phyloP scores from a whole-genome alignment of 305 asterid genomes.

The Fraxinus ornus region DNA sequence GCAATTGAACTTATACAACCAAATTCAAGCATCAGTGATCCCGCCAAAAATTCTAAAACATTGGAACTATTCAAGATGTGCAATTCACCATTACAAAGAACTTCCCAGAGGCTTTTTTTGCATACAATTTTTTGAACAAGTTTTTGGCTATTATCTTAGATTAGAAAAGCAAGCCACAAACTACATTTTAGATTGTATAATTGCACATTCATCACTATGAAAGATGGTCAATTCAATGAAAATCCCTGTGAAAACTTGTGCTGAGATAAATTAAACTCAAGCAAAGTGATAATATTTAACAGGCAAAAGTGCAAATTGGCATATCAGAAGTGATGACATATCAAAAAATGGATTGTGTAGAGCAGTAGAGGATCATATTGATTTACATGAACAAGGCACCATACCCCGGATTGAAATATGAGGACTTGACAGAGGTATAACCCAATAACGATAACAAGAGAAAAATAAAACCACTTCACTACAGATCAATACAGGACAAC shows the following conservation, averaged over 20 bases:
- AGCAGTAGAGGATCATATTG: slow-evolving; percentile 8
- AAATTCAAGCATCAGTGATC: slow-evolving; percentile 55
- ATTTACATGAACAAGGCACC: slow-evolving; percentile 9
- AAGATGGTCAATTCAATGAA: slow-evolving; percentile 15
- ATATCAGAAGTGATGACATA: slow-evolving; percentile 7
- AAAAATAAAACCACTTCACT: slow-evolving; percentile 8
- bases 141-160: slow-evolving; percentile 18
- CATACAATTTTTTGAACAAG: slow-evolving; percentile 18
- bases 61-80: slow-evolving; percentile 38
- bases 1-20: slow-evolving; percentile 62
- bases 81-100: slow-evolving; percentile 31
- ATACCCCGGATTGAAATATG: background rate
- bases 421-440: slow-evolving; percentile 4
- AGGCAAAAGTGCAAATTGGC: slow-evolving; percentile 13
- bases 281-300: slow-evolving; percentile 12
- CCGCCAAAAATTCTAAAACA: slow-evolving; percentile 46
- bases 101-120: slow-evolving; percentile 22
- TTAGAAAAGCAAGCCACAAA: slow-evolving; percentile 21
- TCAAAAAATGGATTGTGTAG: background rate
- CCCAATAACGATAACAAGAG: background rate
- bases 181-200: background rate
- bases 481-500: background rate
- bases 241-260: background rate
- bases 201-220: background rate
- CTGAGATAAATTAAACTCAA: background rate